Conservation (phyloP, 805 yeast species). For the Lipomyces spencermartinsiae region DNA sequence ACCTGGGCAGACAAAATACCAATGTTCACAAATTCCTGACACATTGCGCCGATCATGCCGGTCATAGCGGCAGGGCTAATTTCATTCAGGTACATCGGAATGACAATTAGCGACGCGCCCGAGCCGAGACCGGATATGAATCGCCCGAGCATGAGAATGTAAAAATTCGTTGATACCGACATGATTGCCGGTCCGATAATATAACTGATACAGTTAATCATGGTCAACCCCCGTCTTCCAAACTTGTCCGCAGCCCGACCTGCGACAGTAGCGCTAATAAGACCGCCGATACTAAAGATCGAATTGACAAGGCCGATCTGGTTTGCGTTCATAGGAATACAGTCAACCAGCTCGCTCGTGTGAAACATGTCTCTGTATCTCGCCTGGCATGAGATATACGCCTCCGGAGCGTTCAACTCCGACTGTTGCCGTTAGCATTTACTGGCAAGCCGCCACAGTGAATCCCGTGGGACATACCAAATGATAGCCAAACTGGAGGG, state of each 20-base stretch:
- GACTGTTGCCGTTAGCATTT: constrained; percentile 49
- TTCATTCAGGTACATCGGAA: constrained; percentile 82
- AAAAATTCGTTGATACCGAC: constrained; percentile 55
- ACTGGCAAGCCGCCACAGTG: neutral
- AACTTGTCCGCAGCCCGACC: constrained; percentile 66
- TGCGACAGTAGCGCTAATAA: constrained; percentile 72
- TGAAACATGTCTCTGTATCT: constrained; percentile 20
- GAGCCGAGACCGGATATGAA: constrained; percentile 84
- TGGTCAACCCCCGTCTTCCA: constrained; percentile 66
- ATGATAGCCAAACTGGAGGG: constrained; percentile 92
- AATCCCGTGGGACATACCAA: constrained; percentile 52
- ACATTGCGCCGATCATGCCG: constrained; percentile 87
- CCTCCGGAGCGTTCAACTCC: constrained; percentile 88
- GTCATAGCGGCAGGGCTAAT: constrained; percentile 70
- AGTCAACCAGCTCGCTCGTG: constrained; percentile 50
- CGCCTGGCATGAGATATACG: constrained; percentile 34
- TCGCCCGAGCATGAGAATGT: constrained; percentile 66
- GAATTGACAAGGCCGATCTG: constrained; percentile 79
- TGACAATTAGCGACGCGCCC: constrained; percentile 83
- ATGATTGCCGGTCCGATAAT: constrained; percentile 69
- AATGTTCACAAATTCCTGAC: constrained; percentile 81
- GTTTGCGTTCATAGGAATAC: constrained; percentile 62
- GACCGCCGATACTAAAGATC: constrained; percentile 82
- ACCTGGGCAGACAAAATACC: constrained; percentile 86
- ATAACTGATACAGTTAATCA: constrained; percentile 59